Evolutionary conservation across 2,329 filamentous ascomycete genomes (phyloP), one percentile per base, ranked within the genome.

Genomic region (Diaporthe australafricana): DNA sequence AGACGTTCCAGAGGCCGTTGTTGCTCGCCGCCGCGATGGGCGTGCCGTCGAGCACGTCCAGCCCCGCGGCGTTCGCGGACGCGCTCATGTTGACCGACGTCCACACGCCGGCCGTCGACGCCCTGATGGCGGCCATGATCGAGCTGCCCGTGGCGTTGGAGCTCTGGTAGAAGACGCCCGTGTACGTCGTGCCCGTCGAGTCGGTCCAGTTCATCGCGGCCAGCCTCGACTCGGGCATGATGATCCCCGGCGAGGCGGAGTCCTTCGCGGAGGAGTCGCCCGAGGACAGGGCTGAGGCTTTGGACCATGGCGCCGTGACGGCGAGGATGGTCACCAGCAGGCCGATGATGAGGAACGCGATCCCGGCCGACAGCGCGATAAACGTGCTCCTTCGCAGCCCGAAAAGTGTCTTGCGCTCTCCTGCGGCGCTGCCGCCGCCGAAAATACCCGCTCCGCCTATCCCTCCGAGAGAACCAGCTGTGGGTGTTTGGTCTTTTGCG

Each of bases 41-140:
- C 38, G 73, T 72, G 9, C 73, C 69, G 12, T 70, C 69, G 30
- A 74, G 66, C 25, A 72, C 66, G 72, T 68, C 67, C 25, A 72
- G 55, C 27, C 62, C 70, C 11, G 55, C 32, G 6, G 38, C 22
- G 20, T 52, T 30, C 12, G 45, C 70, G 7, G 70, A 55, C 47
- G 55, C 66, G 30, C 65, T 70, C 27, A 72, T 48, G 56, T 72
- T 72, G 50, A 72, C 22, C 12, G 56, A 70, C n/a, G 3, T 56
- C 70, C 70, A 72, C 14, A 12, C 17, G 27, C 22, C 20, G 17
- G 20, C 17, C 4, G 20, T 42, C 0, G 53, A 35, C 27, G 40
- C 22, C 66, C 62, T 63, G n/a, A 72, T 55, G 5, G 70, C 66
- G 17, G 62, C 48, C 66, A 72, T 70, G 38, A 72, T 55, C 9